Conservation (phyloP, 169 alveolate genomes). For the Plasmodium gallinaceum region DNA sequence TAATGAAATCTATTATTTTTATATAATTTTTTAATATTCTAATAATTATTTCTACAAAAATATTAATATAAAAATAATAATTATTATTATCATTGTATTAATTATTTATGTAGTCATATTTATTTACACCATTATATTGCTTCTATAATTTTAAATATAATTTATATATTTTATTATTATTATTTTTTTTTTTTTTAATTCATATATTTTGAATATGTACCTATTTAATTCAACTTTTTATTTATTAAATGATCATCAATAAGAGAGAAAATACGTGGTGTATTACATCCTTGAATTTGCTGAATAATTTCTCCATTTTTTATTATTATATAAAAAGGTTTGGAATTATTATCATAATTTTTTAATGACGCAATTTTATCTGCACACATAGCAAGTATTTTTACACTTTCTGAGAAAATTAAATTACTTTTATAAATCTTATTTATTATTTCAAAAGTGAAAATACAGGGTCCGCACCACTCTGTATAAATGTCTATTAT, state of each 20-base stretch:
- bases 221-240: slow-evolving; percentile 10
- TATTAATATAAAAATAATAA: no score
- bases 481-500: slow-evolving; percentile 69
- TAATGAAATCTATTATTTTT: no score
- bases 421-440: slow-evolving; percentile 60
- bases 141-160: no score
- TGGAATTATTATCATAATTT: slow-evolving; percentile 71
- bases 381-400: slow-evolving; percentile 74
- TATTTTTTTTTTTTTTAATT: no score
- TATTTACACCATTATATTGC: no score
- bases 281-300: slow-evolving; percentile 73
- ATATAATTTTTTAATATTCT: no score
- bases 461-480: slow-evolving; percentile 77
- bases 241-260: slow-evolving; percentile 60
- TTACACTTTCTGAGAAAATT: slow-evolving; percentile 55
- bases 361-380: slow-evolving; percentile 54
- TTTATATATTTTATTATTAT: no score
- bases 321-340: slow-evolving; percentile 72
- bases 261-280: slow-evolving; percentile 57
- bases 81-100: no score
- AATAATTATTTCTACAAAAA: no score
- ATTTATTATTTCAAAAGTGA: slow-evolving; percentile 74
- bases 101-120: no score
- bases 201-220: neutral
- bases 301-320: slow-evolving; percentile 76